Percentiles rank a stretch among this genome's conserved stretches.
These are phyloP conservation scores for Trichosporon sp. DNA, from an alignment of 1,284 basidiomycete species.

Conservation along the genomic window DNA sequence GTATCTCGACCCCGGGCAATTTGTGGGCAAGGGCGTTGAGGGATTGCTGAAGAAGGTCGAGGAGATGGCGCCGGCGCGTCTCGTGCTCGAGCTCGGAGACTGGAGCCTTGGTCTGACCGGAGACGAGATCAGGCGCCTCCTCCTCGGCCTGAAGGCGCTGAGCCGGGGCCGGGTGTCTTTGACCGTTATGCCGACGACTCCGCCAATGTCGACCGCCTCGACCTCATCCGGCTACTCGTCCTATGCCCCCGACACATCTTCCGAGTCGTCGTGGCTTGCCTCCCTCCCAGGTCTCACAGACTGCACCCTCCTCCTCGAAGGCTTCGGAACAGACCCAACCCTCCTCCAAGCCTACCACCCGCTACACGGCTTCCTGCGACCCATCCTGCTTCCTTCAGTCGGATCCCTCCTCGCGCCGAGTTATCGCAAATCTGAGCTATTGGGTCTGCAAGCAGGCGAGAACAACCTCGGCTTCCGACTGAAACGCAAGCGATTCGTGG, in stretches of 20 bases:
- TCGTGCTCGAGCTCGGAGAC: conserved; percentile 70
- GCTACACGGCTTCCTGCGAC: conserved; percentile 78
- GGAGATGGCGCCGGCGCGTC: neutral
- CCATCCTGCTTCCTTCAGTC: conserved; percentile 71
- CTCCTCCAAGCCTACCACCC: conserved; percentile 68
- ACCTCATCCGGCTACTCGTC: conserved; percentile 28
- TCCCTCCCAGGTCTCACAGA: conserved; percentile 80
- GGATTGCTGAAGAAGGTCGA: conserved; percentile 17
- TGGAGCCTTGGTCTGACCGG: conserved; percentile 65
- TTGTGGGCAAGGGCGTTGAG: neutral
- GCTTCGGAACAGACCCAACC: conserved; percentile 64
- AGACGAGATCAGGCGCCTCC: conserved; percentile 70
- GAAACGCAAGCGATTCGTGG: conserved; percentile 78
- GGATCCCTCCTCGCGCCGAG: conserved; percentile 71
- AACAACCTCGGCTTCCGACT: conserved; percentile 96
- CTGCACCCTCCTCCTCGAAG: conserved; percentile 70
- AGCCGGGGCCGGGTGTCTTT: conserved; percentile 64
- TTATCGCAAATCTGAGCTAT: conserved; percentile 73
- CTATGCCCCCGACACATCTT: neutral
- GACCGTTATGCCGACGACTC: conserved; percentile 66
- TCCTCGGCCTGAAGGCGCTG: conserved; percentile 67
- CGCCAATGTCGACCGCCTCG: conserved; percentile 49
- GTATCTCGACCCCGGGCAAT: conserved; percentile 14
- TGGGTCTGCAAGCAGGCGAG: conserved; percentile 66
- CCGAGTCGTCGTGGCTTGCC: conserved; percentile 68